Evolutionary conservation across 495 filamentous ascomycete species (phyloP), one percentile per base, ranked within the genome.

Genomic region (Trypethelium eluteriae): DNA sequence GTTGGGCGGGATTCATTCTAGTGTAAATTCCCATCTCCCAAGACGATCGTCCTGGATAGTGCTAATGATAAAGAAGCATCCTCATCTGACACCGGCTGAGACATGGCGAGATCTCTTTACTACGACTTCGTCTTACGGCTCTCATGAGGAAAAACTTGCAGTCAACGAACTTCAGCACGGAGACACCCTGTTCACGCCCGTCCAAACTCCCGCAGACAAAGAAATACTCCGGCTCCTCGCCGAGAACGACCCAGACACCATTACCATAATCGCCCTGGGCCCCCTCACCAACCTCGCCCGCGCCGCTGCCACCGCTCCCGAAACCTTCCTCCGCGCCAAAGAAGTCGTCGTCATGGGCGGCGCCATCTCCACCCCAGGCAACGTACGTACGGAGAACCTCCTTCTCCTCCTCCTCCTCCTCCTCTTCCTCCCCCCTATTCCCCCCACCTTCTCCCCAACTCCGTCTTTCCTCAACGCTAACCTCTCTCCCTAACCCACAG

Each of bases 331-430:
- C 2, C 85, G 86, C 32, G 91, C 85, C 36, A 96, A 95, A 74
- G 89, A 96, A 74, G 85, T 99, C 2, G 86, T 96, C 25, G 88
- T 96, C n/a, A 99, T 99, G 94, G 94, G 93, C 41, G 95, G 94
- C 66, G 85, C 89, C n/a, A 83, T 98, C 56, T 80, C 87, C 49
- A 72, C 84, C 18, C 82, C 85, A 38, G 94, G 94, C 63, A 99
- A 99, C 77, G 85, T 86, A 74, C 72, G 78, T 4, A n/a, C n/a
- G n/a, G n/a, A 35, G 3, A 0, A 18, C 0, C 53, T 14, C 53
- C 53, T 59, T 1, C 53, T 64, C 32, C 4, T 4, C 38, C 44
- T 56, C 38, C 57, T 35, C 61, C 56, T 68, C 66, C 47, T 64
- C 68, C 67, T 34, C 38, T 59, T 64, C 62, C 62, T 1, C 57